Evolutionary conservation across 2,329 filamentous ascomycete species (phyloP), one percentile per base, ranked within the genome.

Genomic region (Cordyceps sp.): DNA sequence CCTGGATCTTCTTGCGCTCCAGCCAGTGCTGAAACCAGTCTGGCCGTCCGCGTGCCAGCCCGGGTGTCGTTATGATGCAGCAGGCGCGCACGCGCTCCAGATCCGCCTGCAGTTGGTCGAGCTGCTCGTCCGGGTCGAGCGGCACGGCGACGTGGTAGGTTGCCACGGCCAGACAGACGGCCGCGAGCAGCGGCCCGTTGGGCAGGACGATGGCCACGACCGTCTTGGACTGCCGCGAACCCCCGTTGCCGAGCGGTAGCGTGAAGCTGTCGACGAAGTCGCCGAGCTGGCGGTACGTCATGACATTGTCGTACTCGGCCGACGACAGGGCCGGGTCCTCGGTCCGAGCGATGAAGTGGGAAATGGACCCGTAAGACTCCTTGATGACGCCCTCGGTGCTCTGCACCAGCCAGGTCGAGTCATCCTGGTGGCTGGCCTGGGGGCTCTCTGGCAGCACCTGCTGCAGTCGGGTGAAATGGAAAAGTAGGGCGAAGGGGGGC

Each of bases 21-120:
- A 22, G 17, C 31, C 23, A 37, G 4, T 24, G 21, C 15, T 29
- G 21, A 25, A 29, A n/a, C 23, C 23, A 6, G 10, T 6, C 23
- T n/a, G 14, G 23, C 13, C 23, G 23, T 6, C 12, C 16, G 14
- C n/a, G 14, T n/a, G 10, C n/a, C 8, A 32, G 13, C 8, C 16
- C 26, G 26, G 29, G 17, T 24, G 34, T 13, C 17, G 25, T 35
- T 26, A 35, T 32, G n/a, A 35, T 25, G 16, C 30, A 32, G 14
- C 16, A 18, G 20, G 26, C 34, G 5, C 18, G 20, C 4, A 25
- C 31, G 12, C 23, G 22, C 6, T 31, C 27, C 3, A 43, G 33
- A 29, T 43, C 41, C 10, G 39, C 38, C 20, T 40, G 36, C 15
- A 43, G 37, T 5, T 40, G 38, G 21, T 40, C 30, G 17, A 36